Conservation (phyloP, 139 green algal genomes). For the Chlamydomonas urium region DNA sequence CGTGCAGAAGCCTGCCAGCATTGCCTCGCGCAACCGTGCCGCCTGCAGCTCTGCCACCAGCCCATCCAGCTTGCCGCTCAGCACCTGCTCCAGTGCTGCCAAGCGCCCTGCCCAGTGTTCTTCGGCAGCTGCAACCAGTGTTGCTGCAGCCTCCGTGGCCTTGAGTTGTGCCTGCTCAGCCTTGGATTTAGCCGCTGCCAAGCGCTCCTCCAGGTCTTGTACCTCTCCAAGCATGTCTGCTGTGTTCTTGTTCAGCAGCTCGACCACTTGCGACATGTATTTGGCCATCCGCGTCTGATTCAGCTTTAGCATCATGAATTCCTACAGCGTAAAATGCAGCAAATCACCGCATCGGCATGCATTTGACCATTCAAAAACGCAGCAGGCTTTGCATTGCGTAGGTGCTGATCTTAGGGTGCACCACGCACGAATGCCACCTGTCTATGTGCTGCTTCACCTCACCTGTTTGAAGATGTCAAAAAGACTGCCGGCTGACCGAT, state of each 20-base stretch:
- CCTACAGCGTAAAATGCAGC: slow-evolving; percentile 1
- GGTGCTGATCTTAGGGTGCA: too few species aligned
- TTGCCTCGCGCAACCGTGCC: too few species aligned
- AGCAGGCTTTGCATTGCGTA: too few species aligned
- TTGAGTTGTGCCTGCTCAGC: background rate
- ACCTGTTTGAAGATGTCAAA: slow-evolving; percentile 56
- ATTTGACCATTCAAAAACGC: too few species aligned
- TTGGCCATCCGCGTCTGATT: slow-evolving; percentile 25
- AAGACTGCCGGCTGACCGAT: slow-evolving; percentile 30
- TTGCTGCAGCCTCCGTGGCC: background rate
- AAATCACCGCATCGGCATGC: too few species aligned
- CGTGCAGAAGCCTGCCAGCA: too few species aligned
- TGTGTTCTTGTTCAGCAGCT: slow-evolving; percentile 24
- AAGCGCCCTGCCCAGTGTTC: slow-evolving; percentile 4
- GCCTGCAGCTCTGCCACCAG: too few species aligned
- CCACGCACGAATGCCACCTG: too few species aligned
- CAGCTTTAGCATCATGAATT: slow-evolving; percentile 15
- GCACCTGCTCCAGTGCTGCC: too few species aligned
- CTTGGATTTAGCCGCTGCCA: background rate
- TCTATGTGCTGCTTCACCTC: too few species aligned
- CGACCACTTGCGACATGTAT: slow-evolving; percentile 25
- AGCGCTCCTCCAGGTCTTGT: background rate
- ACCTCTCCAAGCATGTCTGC: slow-evolving; percentile 10
- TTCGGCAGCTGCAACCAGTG: background rate
- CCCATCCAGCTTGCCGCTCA: too few species aligned